Base-by-base conservation (phyloP, 2,329 filamentous ascomycete genomes). In the Cladosporium sp. region DNA sequence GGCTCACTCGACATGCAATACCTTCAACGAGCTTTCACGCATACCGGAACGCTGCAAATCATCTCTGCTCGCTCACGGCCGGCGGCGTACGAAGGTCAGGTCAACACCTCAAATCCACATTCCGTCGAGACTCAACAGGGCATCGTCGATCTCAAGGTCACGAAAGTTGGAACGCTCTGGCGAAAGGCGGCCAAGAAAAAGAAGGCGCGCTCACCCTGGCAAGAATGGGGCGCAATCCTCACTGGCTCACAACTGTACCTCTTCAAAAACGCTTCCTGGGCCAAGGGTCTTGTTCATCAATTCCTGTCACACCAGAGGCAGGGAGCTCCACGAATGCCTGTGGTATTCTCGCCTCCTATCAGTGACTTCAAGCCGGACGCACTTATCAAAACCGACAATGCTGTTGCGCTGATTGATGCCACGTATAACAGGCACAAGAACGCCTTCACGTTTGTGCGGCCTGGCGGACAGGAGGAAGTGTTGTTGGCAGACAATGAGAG, bases 221-320 rank as follows among this genome's bases (percentile, higher is more conserved):
- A 97, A 75, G 95, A 99, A 83, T 99, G 95, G 95, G 95, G 95
- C 61, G 95, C 93, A 26, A 91, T 99, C 66, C 84, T 99, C 32
- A 99, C 95, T 0, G 92, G 94, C n/a, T 96, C 95, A 6, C 94
- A 97, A 74, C 85, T 99, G 8, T 99, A 97, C 77, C 92, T 99
- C 77, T 99, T 98, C 81, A 89, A 92, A 65, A 97, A 98, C 75
- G 90, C 92, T 5, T 84, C 88, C 23, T 99, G 95, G 94, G 88
- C 96, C 36, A 98, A 97, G 78, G 91, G 86, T 66, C 79, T 99
- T 69, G 93, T 98, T 81, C 86, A 91, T 68, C 95, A 99, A 75
- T 89, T 94, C 75, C 93, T 97, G 54, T 83, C 84, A 14, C 92
- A 97, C 72, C 83, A 92, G 71, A 95, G 90, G 75, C 87, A 89